These are phyloP conservation scores for Oligophagozyma castellii DNA, from an alignment of 1,139 yeast genomes.

Conservation along the genomic window DNA sequence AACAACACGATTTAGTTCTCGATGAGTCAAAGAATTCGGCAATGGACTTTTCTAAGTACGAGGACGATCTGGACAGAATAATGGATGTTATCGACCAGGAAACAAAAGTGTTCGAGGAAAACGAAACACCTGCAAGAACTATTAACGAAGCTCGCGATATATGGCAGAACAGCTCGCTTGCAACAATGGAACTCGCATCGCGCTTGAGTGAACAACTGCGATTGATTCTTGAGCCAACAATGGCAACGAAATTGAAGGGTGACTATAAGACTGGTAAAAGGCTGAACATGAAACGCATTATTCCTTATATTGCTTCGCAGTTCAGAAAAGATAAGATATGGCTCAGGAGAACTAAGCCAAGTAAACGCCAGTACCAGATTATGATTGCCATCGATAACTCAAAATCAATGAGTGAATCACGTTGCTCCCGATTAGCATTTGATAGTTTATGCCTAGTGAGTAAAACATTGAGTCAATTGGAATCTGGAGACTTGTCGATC, in stretches of 20 bases:
- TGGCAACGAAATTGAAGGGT: slow-evolving; percentile 86
- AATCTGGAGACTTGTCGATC: slow-evolving; percentile 84
- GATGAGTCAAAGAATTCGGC: slow-evolving; percentile 32
- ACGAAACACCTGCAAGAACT: slow-evolving; percentile 32
- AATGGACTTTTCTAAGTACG: slow-evolving; percentile 25
- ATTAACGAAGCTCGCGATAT: slow-evolving; percentile 57
- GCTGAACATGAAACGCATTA: slow-evolving; percentile 91
- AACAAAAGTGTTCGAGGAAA: slow-evolving; percentile 15
- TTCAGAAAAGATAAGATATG: slow-evolving; percentile 97
- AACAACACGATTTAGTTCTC: slow-evolving; percentile 38
- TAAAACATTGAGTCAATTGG: slow-evolving; percentile 85
- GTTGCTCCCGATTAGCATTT: slow-evolving; percentile 81
- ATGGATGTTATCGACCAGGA: slow-evolving; percentile 24
- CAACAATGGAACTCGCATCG: slow-evolving; percentile 78
- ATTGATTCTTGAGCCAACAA: slow-evolving; percentile 85
- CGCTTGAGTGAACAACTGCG: slow-evolving; percentile 87
- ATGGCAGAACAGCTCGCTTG: slow-evolving; percentile 73
- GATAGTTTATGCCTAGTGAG: slow-evolving; percentile 90
- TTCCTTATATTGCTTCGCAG: slow-evolving; percentile 95
- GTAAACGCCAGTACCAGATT: slow-evolving; percentile 92
- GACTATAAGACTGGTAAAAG: slow-evolving; percentile 97
- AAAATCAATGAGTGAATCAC: slow-evolving; percentile 91
- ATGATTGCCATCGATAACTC: slow-evolving; percentile 98
- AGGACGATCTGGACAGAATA: slow-evolving; percentile 25
- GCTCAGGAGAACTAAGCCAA: slow-evolving; percentile 95